Evolutionary conservation across 768 basidiomycete genomes (phyloP), one percentile per base, ranked within the genome.

Genomic region (Mycena rebaudengoi): DNA sequence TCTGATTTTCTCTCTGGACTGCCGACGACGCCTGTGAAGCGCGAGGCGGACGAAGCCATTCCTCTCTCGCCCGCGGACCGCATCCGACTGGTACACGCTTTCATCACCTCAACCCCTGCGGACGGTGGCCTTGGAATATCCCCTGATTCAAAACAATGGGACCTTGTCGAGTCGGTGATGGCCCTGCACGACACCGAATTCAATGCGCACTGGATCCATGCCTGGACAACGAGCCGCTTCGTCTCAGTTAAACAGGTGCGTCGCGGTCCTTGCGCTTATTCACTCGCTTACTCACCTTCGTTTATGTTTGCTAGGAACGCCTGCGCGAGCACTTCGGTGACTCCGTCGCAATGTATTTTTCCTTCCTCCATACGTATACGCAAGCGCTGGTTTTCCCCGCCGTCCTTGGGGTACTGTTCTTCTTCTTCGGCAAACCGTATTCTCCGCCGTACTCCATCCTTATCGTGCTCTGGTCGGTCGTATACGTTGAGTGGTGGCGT

Each of bases 401-500:
- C 2, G 72, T 77, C 16, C 79, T 94, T 39, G 95, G 96, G 1
- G 69, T 88, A 46, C 50, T 86, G 20, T 90, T 88, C 73, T 94
- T 88, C 79, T 84, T 88, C 76, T 83, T 91, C 70, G 85, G 87
- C 26, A 82, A 84, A 1, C 85, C 90, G 0, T 98, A 95, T 76
- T 90, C 91, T 10, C 85, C 91, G 12, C 45, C 86, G 5, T 98
- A 95, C 74, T 94, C 94, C 0, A 76, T 84, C 54, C 76, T 92
- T 21, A 79, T 97, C 46, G 85, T 88, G n/a, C 56, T 95, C 3
- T 99, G 96, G 93, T 90, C 91, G 0, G 82, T 95, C 46, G 75
- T 85, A 20, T 97, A 96, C 70, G 91, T 96, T 64, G 96, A 98
- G 75, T 91, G 89, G 82, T 99, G 97, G 97, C 86, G 92, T 28